These are phyloP conservation scores for Gossypium raimondii DNA, from an alignment of 345 rosid genomes.

Conservation along the genomic window DNA sequence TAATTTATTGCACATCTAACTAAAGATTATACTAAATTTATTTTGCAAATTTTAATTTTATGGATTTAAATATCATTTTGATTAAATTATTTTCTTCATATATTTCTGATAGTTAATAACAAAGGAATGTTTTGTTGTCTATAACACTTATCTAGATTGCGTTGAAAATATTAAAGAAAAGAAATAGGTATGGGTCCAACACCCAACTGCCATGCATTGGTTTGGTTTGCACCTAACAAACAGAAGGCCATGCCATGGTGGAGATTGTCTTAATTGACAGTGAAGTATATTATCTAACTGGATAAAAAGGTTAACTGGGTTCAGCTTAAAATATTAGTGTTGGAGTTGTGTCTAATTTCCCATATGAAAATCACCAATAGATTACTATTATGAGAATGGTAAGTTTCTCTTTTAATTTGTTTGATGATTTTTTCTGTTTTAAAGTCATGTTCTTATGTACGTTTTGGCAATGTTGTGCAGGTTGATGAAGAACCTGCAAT, in stretches of 20 bases:
- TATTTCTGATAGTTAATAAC: background rate
- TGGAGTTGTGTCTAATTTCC: background rate
- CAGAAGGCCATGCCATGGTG: background rate
- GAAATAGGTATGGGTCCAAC: background rate
- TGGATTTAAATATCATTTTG: background rate
- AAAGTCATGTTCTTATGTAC: slow-evolving; percentile 1
- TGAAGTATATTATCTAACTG: background rate
- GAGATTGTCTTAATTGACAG: background rate
- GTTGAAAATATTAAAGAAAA: background rate
- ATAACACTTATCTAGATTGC: background rate
- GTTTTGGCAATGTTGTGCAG: slow-evolving; percentile 36
- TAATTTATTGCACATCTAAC: background rate
- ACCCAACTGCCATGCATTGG: slow-evolving; percentile 3
- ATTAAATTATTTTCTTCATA: background rate
- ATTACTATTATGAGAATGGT: background rate
- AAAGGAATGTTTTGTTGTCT: no score
- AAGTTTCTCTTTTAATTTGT: background rate
- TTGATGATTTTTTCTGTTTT: background rate
- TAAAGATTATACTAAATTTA: background rate
- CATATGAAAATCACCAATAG: background rate
- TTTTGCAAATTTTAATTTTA: background rate
- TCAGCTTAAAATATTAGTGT: background rate
- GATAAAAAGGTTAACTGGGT: background rate
- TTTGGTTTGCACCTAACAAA: background rate
- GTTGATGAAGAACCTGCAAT: slow-evolving; percentile 99